phyloP scores from a whole-genome alignment of 2,329 filamentous ascomycete species.

The Knoxdaviesia capensis region DNA sequence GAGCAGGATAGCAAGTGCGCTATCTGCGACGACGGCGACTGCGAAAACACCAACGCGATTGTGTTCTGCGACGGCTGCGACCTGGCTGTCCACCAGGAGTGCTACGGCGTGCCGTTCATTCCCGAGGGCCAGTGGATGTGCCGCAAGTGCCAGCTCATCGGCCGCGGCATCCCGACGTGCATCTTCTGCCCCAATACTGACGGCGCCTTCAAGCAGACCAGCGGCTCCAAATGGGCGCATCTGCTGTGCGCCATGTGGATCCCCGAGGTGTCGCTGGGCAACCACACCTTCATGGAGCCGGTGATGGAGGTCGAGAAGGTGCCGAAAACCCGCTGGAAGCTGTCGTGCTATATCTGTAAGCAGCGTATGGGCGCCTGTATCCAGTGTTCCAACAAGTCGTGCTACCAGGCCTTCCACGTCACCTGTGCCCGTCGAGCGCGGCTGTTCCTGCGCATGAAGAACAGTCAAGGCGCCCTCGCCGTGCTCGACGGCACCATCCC shows the following conservation, averaged over 20 bases:
- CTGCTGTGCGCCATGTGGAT: constrained; percentile 97
- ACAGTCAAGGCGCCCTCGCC: constrained; percentile 57
- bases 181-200: constrained; percentile 98
- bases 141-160: constrained; percentile 88
- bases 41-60: constrained; percentile 96
- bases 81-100: constrained; percentile 93
- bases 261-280: constrained; percentile 85
- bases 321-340: constrained; percentile 80
- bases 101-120: constrained; percentile 96
- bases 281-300: constrained; percentile 94
- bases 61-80: constrained; percentile 98
- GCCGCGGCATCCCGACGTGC: constrained; percentile 82
- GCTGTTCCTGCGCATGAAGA: constrained; percentile 93
- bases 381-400: constrained; percentile 93
- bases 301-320: constrained; percentile 97
- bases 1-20: constrained; percentile 95
- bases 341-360: constrained; percentile 89
- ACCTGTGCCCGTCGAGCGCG: constrained; percentile 80
- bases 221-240: constrained; percentile 90
- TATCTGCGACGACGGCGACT: constrained; percentile 97
- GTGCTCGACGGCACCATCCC: constrained; percentile 62
- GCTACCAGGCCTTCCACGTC: constrained; percentile 92
- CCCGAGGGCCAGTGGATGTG: constrained; percentile 98
- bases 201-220: constrained; percentile 96
- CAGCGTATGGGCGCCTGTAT: constrained; percentile 98